Evolutionary conservation across 108 stramenopile genomes (phyloP).

Genomic region (Mayamaea pseudoterrestris): DNA sequence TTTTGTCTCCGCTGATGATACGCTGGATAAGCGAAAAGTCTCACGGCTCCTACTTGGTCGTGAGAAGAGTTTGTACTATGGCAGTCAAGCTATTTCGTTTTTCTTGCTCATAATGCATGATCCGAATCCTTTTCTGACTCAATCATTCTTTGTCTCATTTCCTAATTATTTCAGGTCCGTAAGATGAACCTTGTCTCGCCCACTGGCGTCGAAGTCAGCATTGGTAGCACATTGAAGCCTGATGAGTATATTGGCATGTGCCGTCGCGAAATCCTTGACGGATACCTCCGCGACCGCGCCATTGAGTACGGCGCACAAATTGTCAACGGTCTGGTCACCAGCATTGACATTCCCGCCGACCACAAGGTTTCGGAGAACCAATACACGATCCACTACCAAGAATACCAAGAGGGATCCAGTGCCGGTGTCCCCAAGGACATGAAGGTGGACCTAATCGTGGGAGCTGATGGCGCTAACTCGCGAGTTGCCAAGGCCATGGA

Average conservation of each 20-base stretch:
- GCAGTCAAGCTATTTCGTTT: too few relatives aligned
- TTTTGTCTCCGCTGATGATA: not conserved
- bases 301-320: slow-evolving; percentile 84
- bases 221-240: slow-evolving; percentile 90
- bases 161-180: slow-evolving; percentile 51
- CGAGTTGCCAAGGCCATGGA: slow-evolving; percentile 98
- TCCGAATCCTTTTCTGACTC: not conserved
- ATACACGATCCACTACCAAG: slow-evolving; percentile 88
- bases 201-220: slow-evolving; percentile 91
- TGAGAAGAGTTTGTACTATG: too few relatives aligned
- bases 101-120: too few relatives aligned
- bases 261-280: slow-evolving; percentile 95
- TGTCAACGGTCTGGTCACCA: slow-evolving; percentile 91
- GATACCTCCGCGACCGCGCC: slow-evolving; percentile 93
- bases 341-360: slow-evolving; percentile 82
- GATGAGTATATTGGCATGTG: slow-evolving; percentile 99
- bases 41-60: not conserved
- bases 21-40: not conserved
- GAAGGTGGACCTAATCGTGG: slow-evolving; percentile 89
- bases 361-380: slow-evolving; percentile 57
- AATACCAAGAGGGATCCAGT: slow-evolving; percentile 50
- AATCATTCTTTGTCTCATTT: not conserved
- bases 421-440: slow-evolving; percentile 69
- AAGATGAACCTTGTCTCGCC: slow-evolving; percentile 98
- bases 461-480: slow-evolving; percentile 96